Conservation (phyloP, 176 grass and related monocot genomes). For the Cymbopogon citratus region DNA sequence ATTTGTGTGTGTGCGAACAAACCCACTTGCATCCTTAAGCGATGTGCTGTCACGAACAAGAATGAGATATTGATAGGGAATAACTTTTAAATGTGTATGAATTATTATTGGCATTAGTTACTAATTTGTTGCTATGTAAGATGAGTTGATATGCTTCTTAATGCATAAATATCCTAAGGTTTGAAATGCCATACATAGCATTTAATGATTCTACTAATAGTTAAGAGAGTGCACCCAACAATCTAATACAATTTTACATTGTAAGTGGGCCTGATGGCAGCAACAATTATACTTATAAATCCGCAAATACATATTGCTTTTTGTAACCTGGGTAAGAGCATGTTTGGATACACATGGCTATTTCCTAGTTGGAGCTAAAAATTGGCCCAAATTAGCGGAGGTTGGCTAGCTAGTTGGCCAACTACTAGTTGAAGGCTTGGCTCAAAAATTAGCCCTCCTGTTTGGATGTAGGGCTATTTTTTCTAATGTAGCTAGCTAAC, state of each 20-base stretch:
- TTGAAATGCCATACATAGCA: too few species aligned
- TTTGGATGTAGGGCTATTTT: too few species aligned
- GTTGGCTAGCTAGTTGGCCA: too few species aligned
- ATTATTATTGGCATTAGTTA: neutral
- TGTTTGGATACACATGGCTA: too few species aligned
- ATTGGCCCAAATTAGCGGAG: too few species aligned
- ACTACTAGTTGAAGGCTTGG: too few species aligned
- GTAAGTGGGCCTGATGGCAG: neutral
- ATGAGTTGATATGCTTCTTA: constrained; percentile 2
- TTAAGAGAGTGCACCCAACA: neutral
- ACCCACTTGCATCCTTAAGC: neutral
- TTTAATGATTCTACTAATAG: neutral
- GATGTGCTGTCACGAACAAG: neutral
- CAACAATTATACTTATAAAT: neutral
- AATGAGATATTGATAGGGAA: neutral
- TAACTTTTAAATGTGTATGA: neutral
- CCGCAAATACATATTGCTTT: neutral
- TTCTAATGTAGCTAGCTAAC: too few species aligned
- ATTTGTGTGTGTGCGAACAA: neutral
- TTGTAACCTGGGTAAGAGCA: neutral
- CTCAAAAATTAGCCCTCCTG: too few species aligned
- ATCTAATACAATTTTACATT: neutral
- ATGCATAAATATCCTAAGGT: neutral
- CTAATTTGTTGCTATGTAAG: neutral
- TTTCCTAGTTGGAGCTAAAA: too few species aligned